Evolutionary conservation across 768 basidiomycete species (phyloP).

Genomic region (Erythrobasidium yunnanense): DNA sequence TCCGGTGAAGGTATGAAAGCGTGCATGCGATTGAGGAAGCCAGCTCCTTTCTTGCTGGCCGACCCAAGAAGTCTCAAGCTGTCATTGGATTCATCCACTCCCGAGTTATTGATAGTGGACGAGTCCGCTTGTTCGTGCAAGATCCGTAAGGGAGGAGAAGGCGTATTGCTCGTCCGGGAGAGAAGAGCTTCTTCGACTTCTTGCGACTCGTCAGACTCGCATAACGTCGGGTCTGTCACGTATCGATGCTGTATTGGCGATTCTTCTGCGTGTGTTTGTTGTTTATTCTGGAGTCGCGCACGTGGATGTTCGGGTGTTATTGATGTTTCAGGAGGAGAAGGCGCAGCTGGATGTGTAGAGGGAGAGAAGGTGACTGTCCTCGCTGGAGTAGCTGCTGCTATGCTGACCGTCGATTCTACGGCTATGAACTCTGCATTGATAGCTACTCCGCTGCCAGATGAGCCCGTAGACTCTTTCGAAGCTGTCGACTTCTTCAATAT

Average conservation of each 20-base stretch:
- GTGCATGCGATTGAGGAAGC: slow-evolving; percentile 13
- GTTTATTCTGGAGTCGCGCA: background rate
- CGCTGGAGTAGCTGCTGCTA: background rate
- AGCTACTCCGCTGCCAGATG: background rate
- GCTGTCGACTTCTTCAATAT: slow-evolving; percentile 20
- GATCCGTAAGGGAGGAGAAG: background rate
- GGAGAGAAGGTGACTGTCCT: slow-evolving; percentile 23
- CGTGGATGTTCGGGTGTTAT: slow-evolving; percentile 20
- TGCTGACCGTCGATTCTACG: background rate
- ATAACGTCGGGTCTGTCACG: background rate
- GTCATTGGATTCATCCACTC: slow-evolving; percentile 12
- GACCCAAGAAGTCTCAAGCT: slow-evolving; percentile 4
- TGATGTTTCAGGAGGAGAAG: slow-evolving; percentile 1
- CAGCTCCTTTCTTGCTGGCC: slow-evolving; percentile 3
- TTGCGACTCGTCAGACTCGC: background rate
- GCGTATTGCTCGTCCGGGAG: slow-evolving; percentile 3
- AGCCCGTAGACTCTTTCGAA: background rate
- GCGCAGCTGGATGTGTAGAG: slow-evolving; percentile 5
- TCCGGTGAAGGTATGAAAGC: slow-evolving; percentile 17
- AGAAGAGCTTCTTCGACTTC: slow-evolving; percentile 20
- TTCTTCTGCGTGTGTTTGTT: background rate
- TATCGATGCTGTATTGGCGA: background rate
- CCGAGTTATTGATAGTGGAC: too few species aligned
- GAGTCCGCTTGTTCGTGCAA: background rate
- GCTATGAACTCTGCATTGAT: background rate